Conservation (phyloP, 1,284 basidiomycete genomes). For the Cryptococcus sp. region DNA sequence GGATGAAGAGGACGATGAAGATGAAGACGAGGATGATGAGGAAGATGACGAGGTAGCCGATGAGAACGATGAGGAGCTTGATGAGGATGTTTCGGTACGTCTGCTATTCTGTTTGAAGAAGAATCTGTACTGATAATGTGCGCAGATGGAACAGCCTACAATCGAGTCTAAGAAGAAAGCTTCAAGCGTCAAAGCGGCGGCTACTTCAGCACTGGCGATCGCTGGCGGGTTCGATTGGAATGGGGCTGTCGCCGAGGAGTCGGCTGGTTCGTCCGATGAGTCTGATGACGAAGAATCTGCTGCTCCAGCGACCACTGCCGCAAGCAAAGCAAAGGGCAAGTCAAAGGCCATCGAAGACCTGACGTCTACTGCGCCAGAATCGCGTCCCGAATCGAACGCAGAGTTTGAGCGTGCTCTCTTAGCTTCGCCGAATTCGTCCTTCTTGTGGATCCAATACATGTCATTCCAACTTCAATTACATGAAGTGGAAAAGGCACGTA, state of each 20-base stretch:
- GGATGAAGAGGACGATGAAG: conserved; percentile 32
- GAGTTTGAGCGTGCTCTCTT: conserved; percentile 94
- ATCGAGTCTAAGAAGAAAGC: conserved; percentile 21
- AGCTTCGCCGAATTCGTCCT: conserved; percentile 96
- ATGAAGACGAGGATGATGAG: conserved; percentile 27
- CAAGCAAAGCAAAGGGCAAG: conserved; percentile 20
- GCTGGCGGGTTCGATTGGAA: conserved; percentile 59
- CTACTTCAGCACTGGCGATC: conserved; percentile 49
- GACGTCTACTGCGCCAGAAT: conserved; percentile 80
- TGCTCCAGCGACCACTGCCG: conserved; percentile 1
- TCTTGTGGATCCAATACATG: conserved; percentile 99
- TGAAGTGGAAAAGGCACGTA: conserved; percentile 90
- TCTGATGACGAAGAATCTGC: conserved; percentile 22
- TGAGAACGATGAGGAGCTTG: conserved; percentile 14
- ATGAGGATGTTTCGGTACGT: conserved; percentile 14
- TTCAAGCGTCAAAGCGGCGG: conserved; percentile 30
- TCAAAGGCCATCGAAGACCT: conserved; percentile 59
- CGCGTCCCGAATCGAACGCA: conserved; percentile 81
- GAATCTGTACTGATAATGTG: neutral
- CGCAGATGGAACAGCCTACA: neutral
- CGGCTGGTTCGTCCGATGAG: conserved; percentile 22
- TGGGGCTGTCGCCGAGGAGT: conserved; percentile 41
- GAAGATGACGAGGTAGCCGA: conserved; percentile 33
- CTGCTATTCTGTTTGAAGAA: too few species aligned
- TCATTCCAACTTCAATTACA: conserved; percentile 95